These are phyloP conservation scores for Solanum aculeatissimum DNA, from an alignment of 305 asterid species.

Conservation along the genomic window DNA sequence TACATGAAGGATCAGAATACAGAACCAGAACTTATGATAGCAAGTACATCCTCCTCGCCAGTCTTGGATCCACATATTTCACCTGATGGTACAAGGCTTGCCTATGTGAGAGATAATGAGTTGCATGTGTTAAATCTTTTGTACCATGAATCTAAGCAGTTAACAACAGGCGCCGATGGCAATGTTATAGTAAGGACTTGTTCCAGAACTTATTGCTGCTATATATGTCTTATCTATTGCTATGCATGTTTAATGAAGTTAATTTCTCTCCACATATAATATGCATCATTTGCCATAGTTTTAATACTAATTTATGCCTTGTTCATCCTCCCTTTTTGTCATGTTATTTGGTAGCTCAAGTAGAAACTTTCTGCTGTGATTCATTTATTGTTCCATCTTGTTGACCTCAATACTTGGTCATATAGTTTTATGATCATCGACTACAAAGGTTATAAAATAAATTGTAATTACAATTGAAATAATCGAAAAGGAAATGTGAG, in stretches of 20 bases:
- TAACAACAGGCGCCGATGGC: conserved; percentile 63
- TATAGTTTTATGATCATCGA: background rate
- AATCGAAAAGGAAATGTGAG: background rate
- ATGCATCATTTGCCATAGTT: background rate
- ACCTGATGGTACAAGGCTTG: conserved; percentile 82
- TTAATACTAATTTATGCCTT: background rate
- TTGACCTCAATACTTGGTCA: background rate
- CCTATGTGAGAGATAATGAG: conserved; percentile 68
- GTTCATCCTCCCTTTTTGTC: background rate
- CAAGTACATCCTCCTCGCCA: conserved; percentile 52
- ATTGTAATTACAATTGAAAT: background rate
- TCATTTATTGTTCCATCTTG: background rate
- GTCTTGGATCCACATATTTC: conserved; percentile 82
- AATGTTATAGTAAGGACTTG: conserved; percentile 40
- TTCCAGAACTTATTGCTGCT: background rate
- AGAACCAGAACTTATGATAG: conserved; percentile 55
- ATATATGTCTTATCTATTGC: background rate
- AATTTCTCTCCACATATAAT: background rate
- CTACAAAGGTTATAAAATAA: background rate
- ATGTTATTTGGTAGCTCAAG: background rate
- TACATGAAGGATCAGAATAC: conserved; percentile 48
- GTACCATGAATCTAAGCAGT: conserved; percentile 42
- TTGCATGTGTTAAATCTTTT: conserved; percentile 53
- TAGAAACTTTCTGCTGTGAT: background rate
- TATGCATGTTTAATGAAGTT: background rate